Conservation (phyloP, 2,329 filamentous ascomycete genomes). For the Hirsutella minnesotensis region DNA sequence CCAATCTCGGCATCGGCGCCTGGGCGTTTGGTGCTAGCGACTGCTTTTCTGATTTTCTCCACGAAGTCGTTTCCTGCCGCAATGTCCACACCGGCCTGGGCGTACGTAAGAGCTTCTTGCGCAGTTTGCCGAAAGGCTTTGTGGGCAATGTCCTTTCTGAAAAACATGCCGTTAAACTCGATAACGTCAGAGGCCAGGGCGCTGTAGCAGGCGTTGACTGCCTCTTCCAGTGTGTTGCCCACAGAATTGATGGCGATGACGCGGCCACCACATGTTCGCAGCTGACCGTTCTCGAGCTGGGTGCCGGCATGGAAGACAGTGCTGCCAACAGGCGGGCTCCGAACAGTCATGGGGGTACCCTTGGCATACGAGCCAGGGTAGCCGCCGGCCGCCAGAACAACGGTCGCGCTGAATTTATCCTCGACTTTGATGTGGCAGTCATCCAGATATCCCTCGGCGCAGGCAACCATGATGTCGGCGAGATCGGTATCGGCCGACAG, state of each 20-base stretch:
- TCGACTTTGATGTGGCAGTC: slow-evolving; percentile 57
- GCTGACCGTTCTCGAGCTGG: slow-evolving; percentile 43
- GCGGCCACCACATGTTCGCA: slow-evolving; percentile 74
- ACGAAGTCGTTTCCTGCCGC: slow-evolving; percentile 90
- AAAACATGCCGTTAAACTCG: slow-evolving; percentile 82
- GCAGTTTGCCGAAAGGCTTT: slow-evolving; percentile 45
- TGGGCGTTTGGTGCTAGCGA: slow-evolving; percentile 71
- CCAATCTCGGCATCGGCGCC: slow-evolving; percentile 91
- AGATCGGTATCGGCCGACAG: slow-evolving; percentile 71
- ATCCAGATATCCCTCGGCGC: slow-evolving; percentile 62
- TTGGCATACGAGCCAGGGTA: slow-evolving; percentile 83
- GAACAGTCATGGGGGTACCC: slow-evolving; percentile 49
- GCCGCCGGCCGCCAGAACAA: slow-evolving; percentile 85
- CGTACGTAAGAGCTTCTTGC: slow-evolving; percentile 66
- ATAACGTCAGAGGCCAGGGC: slow-evolving; percentile 59
- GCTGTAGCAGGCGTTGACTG: slow-evolving; percentile 78
- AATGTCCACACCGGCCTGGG: slow-evolving; percentile 85
- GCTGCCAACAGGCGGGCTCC: slow-evolving; percentile 28
- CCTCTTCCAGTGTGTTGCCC: slow-evolving; percentile 59
- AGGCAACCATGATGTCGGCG: slow-evolving; percentile 79
- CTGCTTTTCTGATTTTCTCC: slow-evolving; percentile 78
- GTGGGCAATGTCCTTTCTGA: slow-evolving; percentile 83
- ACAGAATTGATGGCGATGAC: slow-evolving; percentile 89
- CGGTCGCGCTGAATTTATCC: slow-evolving; percentile 67
- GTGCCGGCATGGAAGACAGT: slow-evolving; percentile 94